Base-by-base conservation (phyloP, 208 protist genomes). In the Herpetomonas tarakana region DNA sequence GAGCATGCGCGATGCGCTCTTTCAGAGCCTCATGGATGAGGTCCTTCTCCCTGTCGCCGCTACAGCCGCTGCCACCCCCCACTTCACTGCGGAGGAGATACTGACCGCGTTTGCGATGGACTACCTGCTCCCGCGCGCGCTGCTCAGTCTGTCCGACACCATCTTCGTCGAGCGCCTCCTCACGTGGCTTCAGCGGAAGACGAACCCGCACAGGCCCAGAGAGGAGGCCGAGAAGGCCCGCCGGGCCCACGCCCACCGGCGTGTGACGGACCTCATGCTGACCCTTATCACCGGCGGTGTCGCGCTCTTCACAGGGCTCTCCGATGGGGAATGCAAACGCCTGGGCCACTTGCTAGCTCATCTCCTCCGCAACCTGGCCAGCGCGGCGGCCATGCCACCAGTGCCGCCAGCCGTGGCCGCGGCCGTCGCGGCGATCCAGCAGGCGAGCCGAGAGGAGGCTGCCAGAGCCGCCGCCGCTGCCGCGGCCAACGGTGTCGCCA, bases 311-410 rank as follows among this genome's bases (percentile, higher is more conserved):
- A 74, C 87, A 1, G 87, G 71, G 25, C 71, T 89, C 47, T 91
- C 83, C 1, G 81, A 88, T 65, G 75, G 73, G n/a, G 87, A 93
- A 70, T 78, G 73, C 60, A 84, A 82, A 63, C 78, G 87, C 2
- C 24, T 86, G 2, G 87, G 83, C 41, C 70, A 79, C 55, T 55
- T 93, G 6, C 39, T 93, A 14, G 65, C 50, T 53, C 50, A 62
- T n/a, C n/a, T 80, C 22, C 60, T 62, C 45, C 60, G 60, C 2
- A 62, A 70, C 2, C 50, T 74, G 19, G 46, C 69, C 51, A 22
- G 14, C 57, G 64, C 12, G 58, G 62, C 47, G 41, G 41, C 21
- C 28, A 49, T 41, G 35, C 35, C 35, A 14, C 35, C 35, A 6
- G 9, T 41, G 6, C 58, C 69, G 11, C 31, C 62, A 1, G 19